These are phyloP conservation scores for Pisolithus marmoratus DNA, from an alignment of 768 basidiomycete species.

Conservation along the genomic window DNA sequence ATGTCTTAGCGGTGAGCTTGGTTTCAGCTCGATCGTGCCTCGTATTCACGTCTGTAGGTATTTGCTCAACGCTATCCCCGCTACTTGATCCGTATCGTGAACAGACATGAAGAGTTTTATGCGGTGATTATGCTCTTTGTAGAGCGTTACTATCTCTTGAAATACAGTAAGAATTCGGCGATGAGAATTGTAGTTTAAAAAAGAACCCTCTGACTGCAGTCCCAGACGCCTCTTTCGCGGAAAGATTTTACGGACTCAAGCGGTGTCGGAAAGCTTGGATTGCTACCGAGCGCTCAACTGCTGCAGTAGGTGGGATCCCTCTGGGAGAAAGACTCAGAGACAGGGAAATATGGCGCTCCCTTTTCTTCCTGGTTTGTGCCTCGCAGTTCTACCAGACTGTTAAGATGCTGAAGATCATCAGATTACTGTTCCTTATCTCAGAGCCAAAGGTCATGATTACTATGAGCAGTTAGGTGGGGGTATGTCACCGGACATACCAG, in stretches of 20 bases:
- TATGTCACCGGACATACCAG: constrained; percentile 56
- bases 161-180: constrained; percentile 55
- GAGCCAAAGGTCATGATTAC: constrained; percentile 85
- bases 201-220: constrained; percentile 4
- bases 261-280: constrained; percentile 68
- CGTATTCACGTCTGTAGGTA: constrained; percentile 46
- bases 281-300: constrained; percentile 58
- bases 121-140: constrained; percentile 83
- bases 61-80: constrained; percentile 94
- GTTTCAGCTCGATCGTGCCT: not conserved
- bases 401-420: constrained; percentile 4
- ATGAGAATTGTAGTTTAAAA: not conserved
- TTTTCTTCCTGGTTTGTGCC: constrained; percentile 69
- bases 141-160: constrained; percentile 85
- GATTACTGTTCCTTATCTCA: constrained; percentile 86
- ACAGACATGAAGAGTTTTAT: constrained; percentile 96
- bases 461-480: constrained; percentile 89
- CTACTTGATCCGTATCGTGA: constrained; percentile 85
- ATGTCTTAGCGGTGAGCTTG: constrained; percentile 76
- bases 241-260: constrained; percentile 94
- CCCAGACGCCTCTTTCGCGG: constrained; percentile 87
- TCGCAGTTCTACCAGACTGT: not conserved
- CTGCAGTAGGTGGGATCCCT: constrained; percentile 63
- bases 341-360: constrained; percentile 67
- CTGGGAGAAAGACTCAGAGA: constrained; percentile 58